Conservation (phyloP, 1,284 basidiomycete species). For the Cryptococcus amylolentus region DNA sequence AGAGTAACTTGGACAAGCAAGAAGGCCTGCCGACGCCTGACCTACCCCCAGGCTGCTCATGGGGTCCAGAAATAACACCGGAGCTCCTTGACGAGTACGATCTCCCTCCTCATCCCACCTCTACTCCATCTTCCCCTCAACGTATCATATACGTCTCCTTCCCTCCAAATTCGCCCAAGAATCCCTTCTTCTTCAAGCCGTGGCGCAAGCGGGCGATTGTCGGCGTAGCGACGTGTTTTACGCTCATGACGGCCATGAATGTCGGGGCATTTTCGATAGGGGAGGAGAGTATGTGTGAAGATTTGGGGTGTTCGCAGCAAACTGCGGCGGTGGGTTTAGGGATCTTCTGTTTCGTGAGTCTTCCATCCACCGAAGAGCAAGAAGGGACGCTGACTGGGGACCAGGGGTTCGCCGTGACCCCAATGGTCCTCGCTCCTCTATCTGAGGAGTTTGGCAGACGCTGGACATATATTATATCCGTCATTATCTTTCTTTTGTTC, state of each 20-base stretch:
- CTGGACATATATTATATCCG: conserved; percentile 63
- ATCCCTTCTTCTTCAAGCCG: conserved; percentile 58
- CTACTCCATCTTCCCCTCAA: not conserved
- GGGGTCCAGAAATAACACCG: conserved; percentile 1
- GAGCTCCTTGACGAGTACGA: not conserved
- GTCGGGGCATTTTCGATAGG: conserved; percentile 60
- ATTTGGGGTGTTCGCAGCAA: conserved; percentile 60
- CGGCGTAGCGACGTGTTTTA: conserved; percentile 58
- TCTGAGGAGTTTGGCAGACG: conserved; percentile 73
- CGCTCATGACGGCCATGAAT: conserved; percentile 58
- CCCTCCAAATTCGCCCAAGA: conserved; percentile 54
- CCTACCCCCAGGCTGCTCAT: conserved; percentile 9
- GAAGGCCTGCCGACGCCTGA: not conserved
- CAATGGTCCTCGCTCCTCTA: conserved; percentile 67
- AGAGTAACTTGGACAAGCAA: too few relatives aligned
- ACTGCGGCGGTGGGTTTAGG: conserved; percentile 62
- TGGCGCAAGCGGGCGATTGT: conserved; percentile 62
- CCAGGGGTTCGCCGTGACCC: conserved; percentile 66
- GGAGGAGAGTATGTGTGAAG: conserved; percentile 61
- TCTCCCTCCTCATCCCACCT: not conserved
- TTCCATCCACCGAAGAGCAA: not conserved
- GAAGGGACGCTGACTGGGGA: not conserved
- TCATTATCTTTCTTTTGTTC: conserved; percentile 58
- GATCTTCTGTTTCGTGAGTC: conserved; percentile 54
- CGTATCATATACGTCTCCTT: conserved; percentile 59